Conservation (phyloP, 768 basidiomycete species). For the Coprinopsis marcescibilis region DNA sequence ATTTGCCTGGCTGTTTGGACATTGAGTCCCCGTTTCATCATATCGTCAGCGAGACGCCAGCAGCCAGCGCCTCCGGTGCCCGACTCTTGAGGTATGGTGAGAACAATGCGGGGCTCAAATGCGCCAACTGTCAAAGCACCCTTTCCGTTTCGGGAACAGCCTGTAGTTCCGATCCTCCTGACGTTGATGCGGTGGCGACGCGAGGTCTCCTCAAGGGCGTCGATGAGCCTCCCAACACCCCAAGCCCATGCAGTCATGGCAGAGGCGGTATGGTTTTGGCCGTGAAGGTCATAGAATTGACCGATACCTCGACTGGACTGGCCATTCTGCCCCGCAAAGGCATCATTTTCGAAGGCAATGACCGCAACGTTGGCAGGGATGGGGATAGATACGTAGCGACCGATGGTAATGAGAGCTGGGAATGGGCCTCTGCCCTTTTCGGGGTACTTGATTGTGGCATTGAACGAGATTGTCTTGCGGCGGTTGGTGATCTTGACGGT, state of each 20-base stretch:
- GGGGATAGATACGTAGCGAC: constrained; percentile 37
- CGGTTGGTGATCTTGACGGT: constrained; percentile 42
- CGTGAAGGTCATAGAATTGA: constrained; percentile 54
- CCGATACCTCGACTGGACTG: constrained; percentile 44
- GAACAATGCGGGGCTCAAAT: constrained; percentile 50
- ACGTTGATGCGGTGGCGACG: constrained; percentile 37
- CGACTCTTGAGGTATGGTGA: constrained; percentile 60
- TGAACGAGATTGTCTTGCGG: constrained; percentile 45
- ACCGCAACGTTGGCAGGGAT: constrained; percentile 33
- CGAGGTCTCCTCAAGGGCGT: constrained; percentile 48
- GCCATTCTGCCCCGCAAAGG: constrained; percentile 46
- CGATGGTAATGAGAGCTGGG: constrained; percentile 50
- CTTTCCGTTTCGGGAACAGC: constrained; percentile 58
- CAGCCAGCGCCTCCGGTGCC: constrained; percentile 55
- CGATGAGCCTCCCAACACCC: constrained; percentile 56
- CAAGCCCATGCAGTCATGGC: constrained; percentile 61
- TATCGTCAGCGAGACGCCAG: constrained; percentile 54
- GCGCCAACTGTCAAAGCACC: constrained; percentile 57
- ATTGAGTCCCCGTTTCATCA: constrained; percentile 34
- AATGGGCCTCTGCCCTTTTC: constrained; percentile 39
- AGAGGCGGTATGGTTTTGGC: constrained; percentile 36
- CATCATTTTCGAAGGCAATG: constrained; percentile 48
- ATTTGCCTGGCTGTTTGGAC: constrained; percentile 56
- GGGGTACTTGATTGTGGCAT: constrained; percentile 38
- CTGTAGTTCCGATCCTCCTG: constrained; percentile 46